Evolutionary conservation across 2,329 filamentous ascomycete genomes (phyloP), one percentile per base, ranked within the genome.

Genomic region (Monosporascus sp.): DNA sequence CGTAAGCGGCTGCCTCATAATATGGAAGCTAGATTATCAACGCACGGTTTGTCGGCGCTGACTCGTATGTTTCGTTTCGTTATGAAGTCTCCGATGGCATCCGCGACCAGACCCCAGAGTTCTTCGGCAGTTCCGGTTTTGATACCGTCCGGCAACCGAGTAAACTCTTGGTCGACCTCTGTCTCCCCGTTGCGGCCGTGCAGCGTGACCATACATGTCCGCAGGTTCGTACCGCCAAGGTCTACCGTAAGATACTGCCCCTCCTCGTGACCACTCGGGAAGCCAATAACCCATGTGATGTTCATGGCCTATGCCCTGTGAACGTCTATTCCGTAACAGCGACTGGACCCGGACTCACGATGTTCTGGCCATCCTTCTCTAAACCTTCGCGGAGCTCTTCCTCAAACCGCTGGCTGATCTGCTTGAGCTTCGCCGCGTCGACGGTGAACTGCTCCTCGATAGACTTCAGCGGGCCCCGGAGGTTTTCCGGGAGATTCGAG

Each of bases 201-300:
- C 18, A 89, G 72, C 54, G 78, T 80, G 60, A 89, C 84, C 66
- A 86, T 84, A 66, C 85, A 89, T 55, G 89, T 84, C 61, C 85
- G 81, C 53, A 89, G 72, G 65, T 89, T 89, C 62, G 85, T 89
- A 56, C 85, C 85, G 49, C 85, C 85, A 78, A 89, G 85, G 63
- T 89, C 85, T 27, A 89, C 73, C 31, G 86, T 84, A n/a, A 89
- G 76, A 69, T 81, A 87, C 6, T 89, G 75, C 47, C 86, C 86
- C 83, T 84, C 60, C 41, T 53, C 51, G n/a, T 39, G 24, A 25
- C 51, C 51, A 7, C 39, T 39, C 17, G 51, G 51, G 6, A 39
- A 18, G 14, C 51, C 51, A 17, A 50, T 14, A 3, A 53, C 51
- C 51, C 51, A 53, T 18, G 51, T 50, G 3, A 24, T 36, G 9